A percentile compares a stretch with the other conserved stretches of the same genome.
phyloP scores from a whole-genome alignment of 2,329 filamentous ascomycete genomes.

The Aspergillus sp. region DNA sequence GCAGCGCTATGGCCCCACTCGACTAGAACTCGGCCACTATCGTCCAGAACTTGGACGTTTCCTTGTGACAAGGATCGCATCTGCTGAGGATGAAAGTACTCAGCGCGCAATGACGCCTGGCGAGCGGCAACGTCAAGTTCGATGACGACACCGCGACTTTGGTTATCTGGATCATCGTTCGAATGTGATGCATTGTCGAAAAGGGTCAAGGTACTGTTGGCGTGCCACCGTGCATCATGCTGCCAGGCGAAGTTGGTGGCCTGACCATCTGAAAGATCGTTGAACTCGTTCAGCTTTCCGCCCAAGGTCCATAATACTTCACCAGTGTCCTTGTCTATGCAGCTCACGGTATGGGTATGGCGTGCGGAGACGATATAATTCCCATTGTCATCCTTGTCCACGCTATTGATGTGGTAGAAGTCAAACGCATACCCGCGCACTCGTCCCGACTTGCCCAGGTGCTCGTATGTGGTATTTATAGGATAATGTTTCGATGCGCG shows the following conservation, averaged over 20 bases:
- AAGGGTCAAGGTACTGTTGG: conserved; percentile 33
- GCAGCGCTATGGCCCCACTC: conserved; percentile 55
- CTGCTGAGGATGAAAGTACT: conserved; percentile 42
- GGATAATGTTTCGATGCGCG: conserved; percentile 36
- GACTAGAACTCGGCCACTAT: conserved; percentile 49
- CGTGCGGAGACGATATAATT: conserved; percentile 59
- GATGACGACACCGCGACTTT: conserved; percentile 49
- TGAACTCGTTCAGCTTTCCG: conserved; percentile 52
- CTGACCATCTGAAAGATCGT: conserved; percentile 44
- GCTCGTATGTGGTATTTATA: conserved; percentile 25
- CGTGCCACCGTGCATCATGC: conserved; percentile 51
- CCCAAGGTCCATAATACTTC: conserved; percentile 57
- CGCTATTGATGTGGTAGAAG: conserved; percentile 60
- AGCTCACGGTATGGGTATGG: conserved; percentile 50
- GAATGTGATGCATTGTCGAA: conserved; percentile 42
- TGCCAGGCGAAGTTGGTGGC: conserved; percentile 47
- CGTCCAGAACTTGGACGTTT: conserved; percentile 43
- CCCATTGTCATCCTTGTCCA: conserved; percentile 53
- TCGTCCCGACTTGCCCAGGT: conserved; percentile 10
- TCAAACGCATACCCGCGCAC: conserved; percentile 46
- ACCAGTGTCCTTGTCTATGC: conserved; percentile 52
- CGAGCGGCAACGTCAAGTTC: conserved; percentile 40
- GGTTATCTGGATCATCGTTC: conserved; percentile 20
- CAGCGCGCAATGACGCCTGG: conserved; percentile 43
- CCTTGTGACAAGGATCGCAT: conserved; percentile 45